Percentiles rank a stretch among this genome's conserved stretches.
Conservation (phyloP, 345 rosid species). For the Aegle marmelos region DNA sequence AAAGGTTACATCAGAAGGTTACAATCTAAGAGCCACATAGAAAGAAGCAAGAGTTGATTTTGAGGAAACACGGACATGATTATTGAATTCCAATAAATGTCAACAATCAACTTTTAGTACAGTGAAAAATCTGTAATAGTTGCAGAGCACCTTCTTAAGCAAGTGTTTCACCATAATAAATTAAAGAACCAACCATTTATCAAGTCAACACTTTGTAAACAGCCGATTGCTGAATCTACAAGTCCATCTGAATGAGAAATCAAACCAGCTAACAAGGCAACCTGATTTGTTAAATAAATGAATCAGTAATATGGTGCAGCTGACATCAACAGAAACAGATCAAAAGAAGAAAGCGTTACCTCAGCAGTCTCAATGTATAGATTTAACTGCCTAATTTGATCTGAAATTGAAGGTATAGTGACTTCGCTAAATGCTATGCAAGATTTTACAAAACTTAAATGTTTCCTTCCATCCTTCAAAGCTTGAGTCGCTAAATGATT, state of each 20-base stretch:
- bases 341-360: slow-evolving; percentile 44
- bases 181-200: slow-evolving; percentile 53
- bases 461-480: slow-evolving; percentile 46
- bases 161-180: slow-evolving; percentile 5
- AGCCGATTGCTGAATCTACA: slow-evolving; percentile 55
- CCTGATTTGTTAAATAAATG: slow-evolving; percentile 42
- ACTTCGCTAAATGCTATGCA: slow-evolving; percentile 88
- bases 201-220: slow-evolving; percentile 44
- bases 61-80: background rate
- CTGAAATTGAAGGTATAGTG: slow-evolving; percentile 71
- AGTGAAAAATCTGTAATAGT: background rate
- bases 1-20: background rate
- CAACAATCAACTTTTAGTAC: background rate
- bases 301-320: slow-evolving; percentile 17
- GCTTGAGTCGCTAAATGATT: slow-evolving; percentile 67
- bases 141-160: background rate
- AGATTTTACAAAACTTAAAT: slow-evolving; percentile 57
- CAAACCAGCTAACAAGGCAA: slow-evolving; percentile 72
- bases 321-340: slow-evolving; percentile 1
- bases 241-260: slow-evolving; percentile 78
- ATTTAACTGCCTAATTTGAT: slow-evolving; percentile 53
- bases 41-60: background rate
- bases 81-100: background rate
- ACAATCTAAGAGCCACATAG: background rate
- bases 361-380: slow-evolving; percentile 88